Evolutionary conservation across 257 asterid species (phyloP).

Genomic region (Solanum habrochaites): DNA sequence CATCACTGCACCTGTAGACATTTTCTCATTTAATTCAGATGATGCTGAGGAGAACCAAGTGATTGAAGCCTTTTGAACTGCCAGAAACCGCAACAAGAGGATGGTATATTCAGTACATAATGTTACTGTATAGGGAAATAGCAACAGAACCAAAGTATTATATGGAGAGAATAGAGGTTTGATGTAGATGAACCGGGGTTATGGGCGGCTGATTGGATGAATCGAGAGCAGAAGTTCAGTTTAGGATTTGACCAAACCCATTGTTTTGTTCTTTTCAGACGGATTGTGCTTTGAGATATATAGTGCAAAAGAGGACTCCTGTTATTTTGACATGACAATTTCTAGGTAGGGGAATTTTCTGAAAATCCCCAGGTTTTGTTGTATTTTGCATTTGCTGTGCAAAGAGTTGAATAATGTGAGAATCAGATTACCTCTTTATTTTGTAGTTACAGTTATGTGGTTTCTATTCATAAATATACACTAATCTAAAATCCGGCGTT

Average conservation of each 20-base stretch:
- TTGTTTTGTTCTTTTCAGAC: not conserved
- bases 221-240: not conserved
- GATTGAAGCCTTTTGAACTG: conserved; percentile 26
- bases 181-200: not conserved
- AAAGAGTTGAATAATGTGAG: not conserved
- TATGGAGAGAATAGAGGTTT: not conserved
- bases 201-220: not conserved
- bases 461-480: not conserved
- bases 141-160: not conserved
- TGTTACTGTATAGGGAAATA: not conserved
- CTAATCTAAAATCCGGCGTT: not conserved
- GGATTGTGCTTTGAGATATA: not conserved
- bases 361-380: not conserved
- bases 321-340: not conserved
- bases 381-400: not conserved
- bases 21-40: conserved; percentile 48
- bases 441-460: not conserved
- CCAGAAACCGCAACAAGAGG: not conserved
- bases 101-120: not conserved
- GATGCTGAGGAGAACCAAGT: conserved; percentile 24
- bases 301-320: not conserved
- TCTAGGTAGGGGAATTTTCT: not conserved
- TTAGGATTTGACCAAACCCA: not conserved
- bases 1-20: conserved; percentile 59
- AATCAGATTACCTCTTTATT: not conserved